Evolutionary conservation across 139 green algal species (phyloP).

Genomic region (Tetradesmus obliquus): DNA sequence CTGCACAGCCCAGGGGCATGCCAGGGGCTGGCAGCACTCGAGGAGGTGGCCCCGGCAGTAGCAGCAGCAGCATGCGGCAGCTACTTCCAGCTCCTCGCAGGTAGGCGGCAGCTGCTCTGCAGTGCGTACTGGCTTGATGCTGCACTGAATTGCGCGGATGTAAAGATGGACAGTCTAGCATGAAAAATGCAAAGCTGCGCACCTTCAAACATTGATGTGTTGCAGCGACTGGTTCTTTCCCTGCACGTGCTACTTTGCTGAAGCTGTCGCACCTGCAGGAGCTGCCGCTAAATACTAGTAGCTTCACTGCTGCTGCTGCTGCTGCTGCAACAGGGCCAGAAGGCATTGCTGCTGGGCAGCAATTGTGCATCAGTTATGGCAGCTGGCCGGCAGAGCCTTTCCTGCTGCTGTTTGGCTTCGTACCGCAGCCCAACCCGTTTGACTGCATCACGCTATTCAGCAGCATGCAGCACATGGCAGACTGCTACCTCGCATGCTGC

Average conservation of each 20-base stretch:
- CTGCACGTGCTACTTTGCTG: not conserved
- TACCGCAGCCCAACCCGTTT: slow-evolving; percentile 53
- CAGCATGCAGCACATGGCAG: slow-evolving; percentile 27
- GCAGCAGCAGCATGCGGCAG: not conserved
- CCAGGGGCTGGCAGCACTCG: slow-evolving; percentile 54
- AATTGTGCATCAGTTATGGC: slow-evolving; percentile 77
- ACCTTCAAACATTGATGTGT: too few relatives aligned
- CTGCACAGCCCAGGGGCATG: slow-evolving; percentile 54
- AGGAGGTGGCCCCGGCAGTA: slow-evolving; percentile 48
- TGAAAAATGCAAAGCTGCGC: too few relatives aligned
- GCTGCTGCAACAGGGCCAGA: slow-evolving; percentile 25
- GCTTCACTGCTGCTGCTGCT: slow-evolving; percentile 8
- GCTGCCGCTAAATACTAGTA: not conserved
- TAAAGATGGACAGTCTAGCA: too few relatives aligned
- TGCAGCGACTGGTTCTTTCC: too few relatives aligned
- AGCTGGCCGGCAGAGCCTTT: slow-evolving; percentile 72
- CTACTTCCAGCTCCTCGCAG: slow-evolving; percentile 43
- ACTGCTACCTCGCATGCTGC: not conserved
- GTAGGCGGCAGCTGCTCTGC: not conserved
- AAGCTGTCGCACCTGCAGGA: slow-evolving; percentile 45
- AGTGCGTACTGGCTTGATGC: too few relatives aligned
- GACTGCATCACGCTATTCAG: slow-evolving; percentile 43
- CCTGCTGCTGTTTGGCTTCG: slow-evolving; percentile 80
- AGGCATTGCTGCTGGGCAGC: slow-evolving; percentile 49
- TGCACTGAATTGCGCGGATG: too few relatives aligned